A percentile compares a stretch with the other conserved stretches of the same genome.
Conservation (phyloP, 805 yeast species). For the Millerago galiae region DNA sequence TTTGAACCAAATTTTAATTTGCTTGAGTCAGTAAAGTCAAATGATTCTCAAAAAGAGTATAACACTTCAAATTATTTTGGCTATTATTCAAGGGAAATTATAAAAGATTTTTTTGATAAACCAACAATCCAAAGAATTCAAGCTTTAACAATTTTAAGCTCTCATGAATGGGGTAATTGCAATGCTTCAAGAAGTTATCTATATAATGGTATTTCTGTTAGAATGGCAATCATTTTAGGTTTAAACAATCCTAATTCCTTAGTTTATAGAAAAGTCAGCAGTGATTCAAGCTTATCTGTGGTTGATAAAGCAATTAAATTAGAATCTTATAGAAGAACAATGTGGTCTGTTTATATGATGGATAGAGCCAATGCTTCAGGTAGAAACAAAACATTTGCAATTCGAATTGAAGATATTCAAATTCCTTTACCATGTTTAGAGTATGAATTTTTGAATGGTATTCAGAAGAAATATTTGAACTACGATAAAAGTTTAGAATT, state of each 20-base stretch:
- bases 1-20: constrained; percentile 22
- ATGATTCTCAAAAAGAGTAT: constrained; percentile 11
- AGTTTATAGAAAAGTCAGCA: constrained; percentile 12
- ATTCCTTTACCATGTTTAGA: constrained; percentile 29
- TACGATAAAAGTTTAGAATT: constrained; percentile 6
- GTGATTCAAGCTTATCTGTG: neutral
- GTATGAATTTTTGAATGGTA: constrained; percentile 27
- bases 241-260: constrained; percentile 20
- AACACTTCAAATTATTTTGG: constrained; percentile 34
- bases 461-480: constrained; percentile 6
- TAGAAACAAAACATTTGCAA: constrained; percentile 27
- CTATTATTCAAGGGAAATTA: constrained; percentile 29
- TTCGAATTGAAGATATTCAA: constrained; percentile 27
- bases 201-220: constrained; percentile 33
- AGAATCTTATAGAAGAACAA: constrained; percentile 31
- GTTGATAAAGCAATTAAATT: constrained; percentile 16
- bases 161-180: constrained; percentile 37
- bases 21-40: neutral
- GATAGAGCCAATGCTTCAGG: constrained; percentile 35
- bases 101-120: constrained; percentile 31
- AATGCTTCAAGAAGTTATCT: constrained; percentile 31
- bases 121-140: constrained; percentile 34
- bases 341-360: constrained; percentile 38
- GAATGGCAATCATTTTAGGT: constrained; percentile 33
- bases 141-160: constrained; percentile 30